Conservation (phyloP, 306 rosid genomes). For the Bauhinia variegata region DNA sequence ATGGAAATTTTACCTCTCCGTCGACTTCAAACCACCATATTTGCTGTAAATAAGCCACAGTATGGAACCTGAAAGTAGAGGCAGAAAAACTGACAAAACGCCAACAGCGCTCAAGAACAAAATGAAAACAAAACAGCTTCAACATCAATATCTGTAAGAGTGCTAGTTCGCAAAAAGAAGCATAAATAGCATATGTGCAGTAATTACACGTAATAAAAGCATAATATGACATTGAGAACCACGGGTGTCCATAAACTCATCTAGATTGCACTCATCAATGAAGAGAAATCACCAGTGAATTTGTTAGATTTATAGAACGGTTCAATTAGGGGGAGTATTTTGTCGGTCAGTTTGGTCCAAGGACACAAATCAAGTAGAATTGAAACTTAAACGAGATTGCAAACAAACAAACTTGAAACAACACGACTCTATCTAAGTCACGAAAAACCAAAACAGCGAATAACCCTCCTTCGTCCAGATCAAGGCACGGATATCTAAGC, state of each 20-base stretch:
- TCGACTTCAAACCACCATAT: constrained; percentile 98
- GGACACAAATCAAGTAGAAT: constrained; percentile 14
- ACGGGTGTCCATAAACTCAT: no score
- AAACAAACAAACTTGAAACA: background rate
- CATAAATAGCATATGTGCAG: constrained; percentile 33
- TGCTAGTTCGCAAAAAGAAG: constrained; percentile 1
- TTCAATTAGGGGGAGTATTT: constrained; percentile 10
- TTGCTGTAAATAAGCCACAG: constrained; percentile 86
- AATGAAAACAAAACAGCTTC: constrained; percentile 13
- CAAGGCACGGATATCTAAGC: background rate
- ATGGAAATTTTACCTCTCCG: constrained; percentile 72
- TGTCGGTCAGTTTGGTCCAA: constrained; percentile 12
- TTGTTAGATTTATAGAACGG: background rate
- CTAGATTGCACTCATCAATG: no score
- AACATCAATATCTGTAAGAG: constrained; percentile 8
- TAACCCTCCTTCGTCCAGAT: background rate
- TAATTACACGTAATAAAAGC: constrained; percentile 2
- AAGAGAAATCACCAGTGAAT: background rate
- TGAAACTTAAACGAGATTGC: background rate
- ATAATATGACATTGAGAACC: no score
- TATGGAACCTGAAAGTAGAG: constrained; percentile 63
- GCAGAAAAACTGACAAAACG: constrained; percentile 8
- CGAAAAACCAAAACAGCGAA: background rate
- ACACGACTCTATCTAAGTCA: background rate
- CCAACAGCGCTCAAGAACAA: constrained; percentile 16